These are phyloP conservation scores for Whalleya microplaca DNA, from an alignment of 2,329 filamentous ascomycete species.

Conservation along the genomic window DNA sequence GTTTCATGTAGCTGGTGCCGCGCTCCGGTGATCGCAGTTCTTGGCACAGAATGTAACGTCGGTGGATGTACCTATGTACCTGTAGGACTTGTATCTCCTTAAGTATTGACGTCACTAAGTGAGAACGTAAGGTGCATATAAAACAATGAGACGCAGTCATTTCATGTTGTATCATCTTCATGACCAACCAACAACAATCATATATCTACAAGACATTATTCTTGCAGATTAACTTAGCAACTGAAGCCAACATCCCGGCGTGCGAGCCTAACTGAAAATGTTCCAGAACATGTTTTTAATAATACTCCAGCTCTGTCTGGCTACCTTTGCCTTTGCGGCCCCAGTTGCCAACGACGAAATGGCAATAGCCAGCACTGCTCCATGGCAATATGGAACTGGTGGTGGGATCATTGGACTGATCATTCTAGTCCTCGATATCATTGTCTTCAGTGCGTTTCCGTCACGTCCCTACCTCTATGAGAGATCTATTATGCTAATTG, in stretches of 20 bases:
- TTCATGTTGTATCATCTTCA: no score
- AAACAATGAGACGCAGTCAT: no score
- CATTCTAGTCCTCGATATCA: conserved; percentile 63
- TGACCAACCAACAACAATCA: no score
- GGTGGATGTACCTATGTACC: no score
- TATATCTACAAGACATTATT: background rate
- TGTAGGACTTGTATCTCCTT: no score
- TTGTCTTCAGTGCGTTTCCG: conserved; percentile 60
- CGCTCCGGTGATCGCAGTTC: no score
- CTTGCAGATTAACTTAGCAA: background rate
- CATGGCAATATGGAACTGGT: conserved; percentile 63
- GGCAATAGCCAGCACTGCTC: conserved; percentile 42
- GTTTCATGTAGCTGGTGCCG: no score
- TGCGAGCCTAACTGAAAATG: conserved; percentile 24
- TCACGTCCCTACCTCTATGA: background rate
- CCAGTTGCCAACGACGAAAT: conserved; percentile 45
- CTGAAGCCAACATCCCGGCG: background rate
- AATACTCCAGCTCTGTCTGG: conserved; percentile 57
- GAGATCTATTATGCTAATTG: background rate
- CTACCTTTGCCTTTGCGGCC: conserved; percentile 53
- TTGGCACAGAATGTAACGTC: no score
- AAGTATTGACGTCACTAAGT: no score
- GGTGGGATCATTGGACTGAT: conserved; percentile 66
- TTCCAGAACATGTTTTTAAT: conserved; percentile 43
- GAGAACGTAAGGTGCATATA: no score